Percentiles rank a stretch among this genome's conserved stretches.
phyloP scores from a whole-genome alignment of 106 monocot species.

The Acanthochlamys bracteata region DNA sequence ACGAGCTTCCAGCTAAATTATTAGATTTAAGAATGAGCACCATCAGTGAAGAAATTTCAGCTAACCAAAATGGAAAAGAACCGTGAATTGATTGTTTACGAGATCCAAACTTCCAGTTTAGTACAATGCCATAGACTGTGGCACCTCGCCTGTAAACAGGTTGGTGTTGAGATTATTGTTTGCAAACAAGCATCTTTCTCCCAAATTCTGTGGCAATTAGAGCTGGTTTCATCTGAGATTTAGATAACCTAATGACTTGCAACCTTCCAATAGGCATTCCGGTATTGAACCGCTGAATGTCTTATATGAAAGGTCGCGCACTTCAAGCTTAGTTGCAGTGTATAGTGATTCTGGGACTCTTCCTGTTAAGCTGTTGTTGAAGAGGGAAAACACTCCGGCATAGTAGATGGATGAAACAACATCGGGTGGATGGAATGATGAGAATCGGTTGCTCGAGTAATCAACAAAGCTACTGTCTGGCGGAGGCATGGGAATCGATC shows the following conservation, averaged over 20 bases:
- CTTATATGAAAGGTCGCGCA: slow-evolving; percentile 71
- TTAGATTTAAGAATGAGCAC: slow-evolving; percentile 3
- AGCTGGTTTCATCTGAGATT: slow-evolving; percentile 48
- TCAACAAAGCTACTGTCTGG: slow-evolving; percentile 29
- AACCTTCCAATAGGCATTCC: slow-evolving; percentile 22
- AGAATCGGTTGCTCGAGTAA: slow-evolving; percentile 61
- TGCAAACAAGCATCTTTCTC: slow-evolving; percentile 17
- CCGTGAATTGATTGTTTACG: slow-evolving; percentile 60
- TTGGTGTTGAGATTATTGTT: slow-evolving; percentile 51
- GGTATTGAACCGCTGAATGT: slow-evolving; percentile 44
- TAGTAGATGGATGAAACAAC: slow-evolving; percentile 28
- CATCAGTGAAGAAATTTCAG: slow-evolving; percentile 18
- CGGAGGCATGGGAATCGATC: slow-evolving; percentile 43
- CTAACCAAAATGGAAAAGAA: slow-evolving; percentile 53
- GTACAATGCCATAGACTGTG: slow-evolving; percentile 35
- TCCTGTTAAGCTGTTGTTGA: slow-evolving; percentile 45
- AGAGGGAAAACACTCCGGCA: slow-evolving; percentile 14
- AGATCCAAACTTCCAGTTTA: slow-evolving; percentile 50
- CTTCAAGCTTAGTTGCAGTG: slow-evolving; percentile 27
- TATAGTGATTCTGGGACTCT: slow-evolving; percentile 50
- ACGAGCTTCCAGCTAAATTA: background rate
- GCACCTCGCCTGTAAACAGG: slow-evolving; percentile 33
- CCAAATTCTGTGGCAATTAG: slow-evolving; percentile 25
- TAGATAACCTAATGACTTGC: slow-evolving; percentile 19
- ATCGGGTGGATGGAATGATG: slow-evolving; percentile 30